Base-by-base conservation (phyloP, 2,329 filamentous ascomycete species). In the Chaetomium strumarium region DNA sequence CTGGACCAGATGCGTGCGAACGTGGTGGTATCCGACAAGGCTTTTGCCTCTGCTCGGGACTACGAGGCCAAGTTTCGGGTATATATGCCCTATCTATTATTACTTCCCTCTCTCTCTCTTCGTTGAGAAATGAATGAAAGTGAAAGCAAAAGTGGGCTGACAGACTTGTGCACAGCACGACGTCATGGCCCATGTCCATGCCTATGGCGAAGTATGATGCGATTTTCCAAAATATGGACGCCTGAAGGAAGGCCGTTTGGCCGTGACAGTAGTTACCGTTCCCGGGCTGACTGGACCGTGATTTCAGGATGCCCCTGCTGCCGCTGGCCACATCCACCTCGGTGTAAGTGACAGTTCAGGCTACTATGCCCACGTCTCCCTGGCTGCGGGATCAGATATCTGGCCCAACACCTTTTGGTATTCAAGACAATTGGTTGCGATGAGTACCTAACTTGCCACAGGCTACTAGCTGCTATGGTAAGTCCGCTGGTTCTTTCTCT, bases 251-350 rank as follows among this genome's bases (percentile, higher is more conserved):
- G 1, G 6, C 6, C 34, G 3, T 31, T 30, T 5, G 5, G 16
- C 10, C 10, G 17, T 29, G 42, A 47, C 13, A 11, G 11, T 12
- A n/a, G 5, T 33, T 42, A n/a, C n/a, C 12, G 41, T 6, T 19
- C 6, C 5, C 30, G 30, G 24, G 19, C 46, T 53, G 33, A 53
- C 48, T 12, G 17, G 38, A 7, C 19, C 3, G 24, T 3, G 19
- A 13, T 14, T 7, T 37, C 39, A 58, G 57, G 56, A 60, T 24
- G 87, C 88, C 3, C 88, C 88, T 1, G 84, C 81, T 45, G 88
- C 89, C 13, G 88, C 86, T n/a, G 88, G 87, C 34, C 86, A 93
- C 60, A 92, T 96, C 55, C 90, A 96, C 68, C 83, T 79, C 68
- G 86, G 85, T 62, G 84, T 82, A 55, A 86, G 79, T 47, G 14